Evolutionary conservation across 495 filamentous ascomycete genomes (phyloP).

Genomic region (Thozetella sp.): DNA sequence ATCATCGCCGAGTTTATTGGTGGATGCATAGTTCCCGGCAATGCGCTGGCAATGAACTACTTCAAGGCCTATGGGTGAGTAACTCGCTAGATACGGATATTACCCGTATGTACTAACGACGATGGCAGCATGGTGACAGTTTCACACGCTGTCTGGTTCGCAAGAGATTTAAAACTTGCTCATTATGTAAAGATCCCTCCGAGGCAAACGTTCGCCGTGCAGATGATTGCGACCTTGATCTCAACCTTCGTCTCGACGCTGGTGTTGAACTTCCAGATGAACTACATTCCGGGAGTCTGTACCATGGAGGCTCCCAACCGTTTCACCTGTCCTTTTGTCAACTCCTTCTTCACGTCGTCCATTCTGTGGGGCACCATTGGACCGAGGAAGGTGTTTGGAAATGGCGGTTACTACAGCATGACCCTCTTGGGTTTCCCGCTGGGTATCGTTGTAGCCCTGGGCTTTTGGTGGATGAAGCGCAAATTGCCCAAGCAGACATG

Average conservation of each 20-base stretch:
- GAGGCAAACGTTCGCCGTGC: conserved; percentile 34
- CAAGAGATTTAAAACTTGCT: conserved; percentile 38
- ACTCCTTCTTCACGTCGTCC: conserved; percentile 39
- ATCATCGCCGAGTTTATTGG: conserved; percentile 42
- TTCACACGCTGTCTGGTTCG: conserved; percentile 28
- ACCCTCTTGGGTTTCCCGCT: conserved; percentile 33
- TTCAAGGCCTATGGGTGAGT: conserved; percentile 36
- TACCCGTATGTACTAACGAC: conserved; percentile 1
- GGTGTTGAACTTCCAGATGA: conserved; percentile 38
- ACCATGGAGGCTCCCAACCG: conserved; percentile 28
- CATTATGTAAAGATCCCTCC: conserved; percentile 43
- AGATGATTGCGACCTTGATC: conserved; percentile 31
- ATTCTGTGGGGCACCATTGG: conserved; percentile 41
- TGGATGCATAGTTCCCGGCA: conserved; percentile 27
- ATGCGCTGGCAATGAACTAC: conserved; percentile 39
- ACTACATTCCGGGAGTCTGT: conserved; percentile 33
- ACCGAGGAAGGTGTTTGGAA: conserved; percentile 34
- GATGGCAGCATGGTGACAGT: conserved; percentile 27
- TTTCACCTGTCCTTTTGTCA: conserved; percentile 35
- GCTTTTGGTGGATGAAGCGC: conserved; percentile 20
- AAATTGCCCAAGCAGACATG: conserved; percentile 20
- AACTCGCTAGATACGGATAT: background rate
- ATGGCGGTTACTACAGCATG: conserved; percentile 31
- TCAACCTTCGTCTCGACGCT: conserved; percentile 22
- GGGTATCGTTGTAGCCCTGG: conserved; percentile 27